A percentile compares a stretch with the other conserved stretches of the same genome.
phyloP scores from a whole-genome alignment of 192 early-diverging fungal genomes.

The Coemansia sp. region DNA sequence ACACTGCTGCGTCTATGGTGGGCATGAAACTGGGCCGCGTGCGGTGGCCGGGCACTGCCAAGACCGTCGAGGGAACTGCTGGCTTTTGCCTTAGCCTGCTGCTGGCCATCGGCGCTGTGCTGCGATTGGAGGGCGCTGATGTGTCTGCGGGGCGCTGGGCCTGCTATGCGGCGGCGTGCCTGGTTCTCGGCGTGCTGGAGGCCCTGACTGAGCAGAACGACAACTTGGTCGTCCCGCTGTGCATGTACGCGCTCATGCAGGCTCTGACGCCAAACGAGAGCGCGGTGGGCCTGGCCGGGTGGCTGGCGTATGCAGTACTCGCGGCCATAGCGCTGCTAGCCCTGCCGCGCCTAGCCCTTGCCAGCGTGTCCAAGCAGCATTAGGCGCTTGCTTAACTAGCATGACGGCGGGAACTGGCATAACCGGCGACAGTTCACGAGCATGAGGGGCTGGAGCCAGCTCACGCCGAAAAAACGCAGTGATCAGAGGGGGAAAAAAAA shows the following conservation, averaged over 20 bases:
- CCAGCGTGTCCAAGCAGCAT: too few species aligned
- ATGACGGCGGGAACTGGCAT: too few species aligned
- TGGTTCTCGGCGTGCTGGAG: constrained; percentile 70
- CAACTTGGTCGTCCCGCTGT: constrained; percentile 88
- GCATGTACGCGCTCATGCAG: constrained; percentile 57
- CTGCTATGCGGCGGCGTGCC: constrained; percentile 21
- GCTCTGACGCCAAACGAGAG: neutral
- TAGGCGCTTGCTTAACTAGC: too few species aligned
- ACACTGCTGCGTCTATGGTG: constrained; percentile 85
- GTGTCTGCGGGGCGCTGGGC: constrained; percentile 31
- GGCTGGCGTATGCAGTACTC: too few species aligned
- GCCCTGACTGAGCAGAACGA: constrained; percentile 94
- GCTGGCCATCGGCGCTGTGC: constrained; percentile 9
- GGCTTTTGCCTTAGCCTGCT: constrained; percentile 9
- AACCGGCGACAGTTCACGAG: too few species aligned
- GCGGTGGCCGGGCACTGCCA: constrained; percentile 75
- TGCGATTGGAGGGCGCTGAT: constrained; percentile 6
- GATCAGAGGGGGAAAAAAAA: too few species aligned
- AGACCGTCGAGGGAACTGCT: constrained; percentile 89
- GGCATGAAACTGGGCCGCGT: constrained; percentile 74
- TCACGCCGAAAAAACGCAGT: too few species aligned
- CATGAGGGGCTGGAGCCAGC: too few species aligned
- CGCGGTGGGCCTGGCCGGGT: too few species aligned
- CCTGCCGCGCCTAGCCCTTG: too few species aligned
- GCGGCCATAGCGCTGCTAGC: neutral